A percentile compares a stretch with the other conserved stretches of the same genome.
Conservation (phyloP, 2,329 filamentous ascomycete genomes). For the Fusarium nodosum region DNA sequence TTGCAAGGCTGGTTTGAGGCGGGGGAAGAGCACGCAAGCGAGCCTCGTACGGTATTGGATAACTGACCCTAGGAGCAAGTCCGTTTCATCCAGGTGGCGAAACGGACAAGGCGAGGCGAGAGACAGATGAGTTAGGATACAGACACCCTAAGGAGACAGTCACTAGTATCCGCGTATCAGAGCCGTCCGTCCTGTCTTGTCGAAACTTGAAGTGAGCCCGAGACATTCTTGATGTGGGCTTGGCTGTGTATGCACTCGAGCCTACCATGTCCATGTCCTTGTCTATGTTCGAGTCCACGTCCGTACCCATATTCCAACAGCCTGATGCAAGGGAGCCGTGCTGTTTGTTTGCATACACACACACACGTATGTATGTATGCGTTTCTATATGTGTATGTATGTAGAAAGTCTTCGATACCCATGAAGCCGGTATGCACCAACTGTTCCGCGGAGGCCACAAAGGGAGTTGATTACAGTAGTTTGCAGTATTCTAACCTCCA, state of each 20-base stretch:
- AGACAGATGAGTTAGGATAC: slow-evolving; percentile 27
- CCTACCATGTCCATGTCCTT: slow-evolving; percentile 21
- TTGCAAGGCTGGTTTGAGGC: slow-evolving; percentile 36
- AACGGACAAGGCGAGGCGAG: slow-evolving; percentile 24
- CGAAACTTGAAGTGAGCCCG: slow-evolving; percentile 34
- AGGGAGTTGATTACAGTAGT: slow-evolving; percentile 18
- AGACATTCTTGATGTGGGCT: slow-evolving; percentile 35
- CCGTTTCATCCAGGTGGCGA: slow-evolving; percentile 45
- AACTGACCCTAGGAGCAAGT: slow-evolving; percentile 13
- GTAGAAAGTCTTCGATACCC: slow-evolving; percentile 38
- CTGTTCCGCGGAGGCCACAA: slow-evolving; percentile 22
- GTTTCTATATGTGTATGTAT: slow-evolving; percentile 19
- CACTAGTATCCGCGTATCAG: slow-evolving; percentile 29
- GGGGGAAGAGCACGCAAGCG: slow-evolving; percentile 17
- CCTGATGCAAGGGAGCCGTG: slow-evolving; percentile 43
- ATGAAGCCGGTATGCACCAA: slow-evolving; percentile 27
- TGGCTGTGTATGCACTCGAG: slow-evolving; percentile 36
- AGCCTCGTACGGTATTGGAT: slow-evolving; percentile 10
- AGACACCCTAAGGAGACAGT: slow-evolving; percentile 12
- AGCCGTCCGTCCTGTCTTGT: slow-evolving; percentile 5
- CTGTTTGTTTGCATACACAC: slow-evolving; percentile 11
- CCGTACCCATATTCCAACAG: slow-evolving; percentile 24
- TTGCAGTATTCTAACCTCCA: slow-evolving; percentile 73
- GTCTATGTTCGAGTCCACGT: slow-evolving; percentile 1
- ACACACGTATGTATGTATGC: slow-evolving; percentile 26